Evolutionary conservation across 1,284 basidiomycete species (phyloP), one percentile per base, ranked within the genome.

Genomic region (Marasmius fiardii): DNA sequence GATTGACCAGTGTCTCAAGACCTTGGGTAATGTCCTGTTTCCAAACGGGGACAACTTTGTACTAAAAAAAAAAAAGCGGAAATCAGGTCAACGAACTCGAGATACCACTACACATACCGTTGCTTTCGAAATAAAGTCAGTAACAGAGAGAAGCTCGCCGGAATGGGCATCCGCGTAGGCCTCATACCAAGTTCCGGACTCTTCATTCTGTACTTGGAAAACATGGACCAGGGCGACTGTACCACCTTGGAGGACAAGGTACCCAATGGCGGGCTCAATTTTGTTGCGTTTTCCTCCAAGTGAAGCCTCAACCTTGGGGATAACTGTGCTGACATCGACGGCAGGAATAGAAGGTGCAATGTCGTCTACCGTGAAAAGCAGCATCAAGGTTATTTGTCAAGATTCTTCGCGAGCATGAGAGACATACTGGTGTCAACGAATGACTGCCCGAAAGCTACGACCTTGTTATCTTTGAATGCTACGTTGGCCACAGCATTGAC

Each of bases 81-180:
- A n/a, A 26, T 28, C 6, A 10, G 14, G 35, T 31, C 16, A 48
- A 33, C 28, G 52, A 43, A 24, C 24, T 37, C 47, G n/a, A n/a
- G n/a, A n/a, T n/a, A 20, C 28, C 4, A 31, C 33, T 31, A 21
- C 21, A 68, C 75, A 57, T 57, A 79, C 77, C 5, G 74, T 70
- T 21, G 75, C 72, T 49, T 78, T 67, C 6, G 73, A 65, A 24
- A 78, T 76, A 58, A 80, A 87, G 65, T 86, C 82, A 48, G 76
- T 78, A n/a, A 84, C 72, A 28, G 75, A 73, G 14, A 83, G 64
- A 35, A 86, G 66, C 48, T 82, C 75, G 20, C 80, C 80, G 26
- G 74, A 70, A 60, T 79, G 75, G 16, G 81, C 80, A 59, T 85
- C 82, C 49, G 86, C 78, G 64, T 81, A 83, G 0, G 82, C 84